phyloP scores from a whole-genome alignment of 208 protist species.

The Leishmania aethiopica region DNA sequence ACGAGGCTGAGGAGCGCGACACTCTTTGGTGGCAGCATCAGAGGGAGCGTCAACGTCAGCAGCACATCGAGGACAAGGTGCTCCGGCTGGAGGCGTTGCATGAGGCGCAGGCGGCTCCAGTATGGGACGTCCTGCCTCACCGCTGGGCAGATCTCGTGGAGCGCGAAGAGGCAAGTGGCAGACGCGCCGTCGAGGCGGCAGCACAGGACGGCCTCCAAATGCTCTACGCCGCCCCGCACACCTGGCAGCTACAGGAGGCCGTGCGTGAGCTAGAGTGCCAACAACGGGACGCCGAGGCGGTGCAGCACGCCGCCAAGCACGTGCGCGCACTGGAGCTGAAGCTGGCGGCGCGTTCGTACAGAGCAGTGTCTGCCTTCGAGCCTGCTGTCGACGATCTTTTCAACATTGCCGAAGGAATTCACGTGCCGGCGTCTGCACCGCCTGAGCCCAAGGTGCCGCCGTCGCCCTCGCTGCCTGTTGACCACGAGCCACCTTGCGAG shows the following conservation, averaged over 20 bases:
- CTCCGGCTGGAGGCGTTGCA: background rate
- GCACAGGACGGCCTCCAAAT: conserved; percentile 3
- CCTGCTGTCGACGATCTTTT: conserved; percentile 14
- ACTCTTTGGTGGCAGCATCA: conserved; percentile 29
- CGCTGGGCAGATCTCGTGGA: background rate
- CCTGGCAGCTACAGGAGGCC: conserved; percentile 1
- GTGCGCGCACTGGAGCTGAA: conserved; percentile 22
- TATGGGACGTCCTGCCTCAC: background rate
- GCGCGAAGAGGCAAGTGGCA: conserved; percentile 7
- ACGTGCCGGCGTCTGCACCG: background rate
- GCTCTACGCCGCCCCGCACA: conserved; percentile 8
- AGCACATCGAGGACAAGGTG: conserved; percentile 7
- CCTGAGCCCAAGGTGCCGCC: background rate
- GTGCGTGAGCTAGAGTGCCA: background rate
- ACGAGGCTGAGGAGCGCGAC: conserved; percentile 23
- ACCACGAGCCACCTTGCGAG: conserved; percentile 17
- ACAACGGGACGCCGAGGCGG: background rate
- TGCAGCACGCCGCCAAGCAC: conserved; percentile 8
- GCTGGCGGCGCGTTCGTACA: conserved; percentile 18
- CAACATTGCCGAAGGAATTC: conserved; percentile 8
- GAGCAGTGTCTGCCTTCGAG: conserved; percentile 3
- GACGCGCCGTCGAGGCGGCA: conserved; percentile 5
- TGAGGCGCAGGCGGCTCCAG: background rate
- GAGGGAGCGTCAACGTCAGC: background rate
- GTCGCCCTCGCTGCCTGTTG: background rate